These are phyloP conservation scores for Amylostereum areolatum DNA, from an alignment of 1,284 basidiomycete genomes.

Conservation along the genomic window DNA sequence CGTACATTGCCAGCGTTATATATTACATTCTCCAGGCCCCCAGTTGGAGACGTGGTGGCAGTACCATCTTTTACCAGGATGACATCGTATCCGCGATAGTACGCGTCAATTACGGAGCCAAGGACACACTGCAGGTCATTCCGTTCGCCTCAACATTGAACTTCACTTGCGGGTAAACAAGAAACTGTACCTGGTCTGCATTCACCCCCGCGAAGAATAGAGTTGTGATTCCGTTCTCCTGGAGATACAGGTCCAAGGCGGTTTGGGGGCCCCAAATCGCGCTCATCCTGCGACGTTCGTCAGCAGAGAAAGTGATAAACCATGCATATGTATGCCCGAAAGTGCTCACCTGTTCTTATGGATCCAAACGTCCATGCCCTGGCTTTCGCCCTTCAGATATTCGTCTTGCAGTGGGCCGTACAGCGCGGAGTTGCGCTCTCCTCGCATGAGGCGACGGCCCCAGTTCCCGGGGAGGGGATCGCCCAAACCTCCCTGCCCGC, in stretches of 20 bases:
- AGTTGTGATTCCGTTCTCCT: slow-evolving; percentile 57
- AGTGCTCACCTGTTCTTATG: slow-evolving; percentile 57
- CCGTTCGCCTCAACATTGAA: slow-evolving; percentile 1
- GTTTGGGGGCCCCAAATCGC: slow-evolving; percentile 60
- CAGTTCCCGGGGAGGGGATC: slow-evolving; percentile 47
- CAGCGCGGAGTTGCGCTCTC: slow-evolving; percentile 44
- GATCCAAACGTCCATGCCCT: slow-evolving; percentile 63
- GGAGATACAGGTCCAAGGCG: slow-evolving; percentile 52
- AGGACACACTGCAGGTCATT: slow-evolving; percentile 46
- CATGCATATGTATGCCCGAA: background rate
- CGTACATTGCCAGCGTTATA: slow-evolving; percentile 52
- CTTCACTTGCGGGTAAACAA: background rate
- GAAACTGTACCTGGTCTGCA: slow-evolving; percentile 48
- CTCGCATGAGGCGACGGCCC: slow-evolving; percentile 58
- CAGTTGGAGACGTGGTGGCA: slow-evolving; percentile 56
- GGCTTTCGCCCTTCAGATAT: slow-evolving; percentile 44
- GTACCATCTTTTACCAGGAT: slow-evolving; percentile 51
- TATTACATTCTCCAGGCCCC: slow-evolving; percentile 53
- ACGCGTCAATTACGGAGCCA: slow-evolving; percentile 58
- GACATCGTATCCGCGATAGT: slow-evolving; percentile 59
- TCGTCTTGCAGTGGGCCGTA: slow-evolving; percentile 56
- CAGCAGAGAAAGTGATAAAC: background rate
- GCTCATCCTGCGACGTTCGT: slow-evolving; percentile 47
- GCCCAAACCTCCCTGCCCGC: slow-evolving; percentile 49
- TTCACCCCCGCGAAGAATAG: slow-evolving; percentile 63